Base-by-base conservation (phyloP, 2,329 filamentous ascomycete genomes). In the Pseudogymnoascus sp. region DNA sequence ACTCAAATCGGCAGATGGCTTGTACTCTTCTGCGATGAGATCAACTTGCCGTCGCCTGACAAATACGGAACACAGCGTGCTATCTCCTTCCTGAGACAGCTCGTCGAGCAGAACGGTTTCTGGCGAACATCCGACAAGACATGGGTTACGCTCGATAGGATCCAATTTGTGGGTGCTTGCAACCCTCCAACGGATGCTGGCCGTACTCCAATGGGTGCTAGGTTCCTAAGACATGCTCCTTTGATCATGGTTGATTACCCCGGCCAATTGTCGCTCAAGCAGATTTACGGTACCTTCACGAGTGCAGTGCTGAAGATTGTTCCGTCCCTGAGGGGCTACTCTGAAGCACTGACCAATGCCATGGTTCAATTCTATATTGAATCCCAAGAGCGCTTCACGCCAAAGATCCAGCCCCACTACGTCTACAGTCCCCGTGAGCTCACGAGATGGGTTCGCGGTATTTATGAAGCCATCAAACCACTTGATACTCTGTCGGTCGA, bases 211-310 rank as follows among this genome's bases (percentile, higher is more conserved):
- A 87, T 99, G 79, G 94, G 91, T 44, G 86, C 91, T 58, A 84
- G 94, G 68, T 99, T 99, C 84, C 81, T 99, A 66, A 86, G 95
- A 63, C 95, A 99, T 74, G 92, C 94, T 13, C 94, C 94, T n/a
- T 84, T 99, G 61, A 89, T 99, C 75, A 99, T 99, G 95, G 95
- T 99, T 41, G 94, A 99, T 72, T 99, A 99, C 71, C 94, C 94
- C 64, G 94, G 95, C 70, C 92, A 99, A 77, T 81, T 92, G 44
- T 99, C 95, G 3, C 83, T 99, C 37, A 88, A 87, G 67, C 94
- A 99, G 73, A 99, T 99, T 67, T 99, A 99, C 72, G 94, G 95
- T 68, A 97, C 95, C 0, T 99, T 99, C 83, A 99, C 96, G 73
- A 89, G 84, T 61, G 94, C 95, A 8, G 86, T 99, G 44, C 87